These are phyloP conservation scores for Tricholoma terreum DNA, from an alignment of 768 basidiomycete genomes.

Conservation along the genomic window DNA sequence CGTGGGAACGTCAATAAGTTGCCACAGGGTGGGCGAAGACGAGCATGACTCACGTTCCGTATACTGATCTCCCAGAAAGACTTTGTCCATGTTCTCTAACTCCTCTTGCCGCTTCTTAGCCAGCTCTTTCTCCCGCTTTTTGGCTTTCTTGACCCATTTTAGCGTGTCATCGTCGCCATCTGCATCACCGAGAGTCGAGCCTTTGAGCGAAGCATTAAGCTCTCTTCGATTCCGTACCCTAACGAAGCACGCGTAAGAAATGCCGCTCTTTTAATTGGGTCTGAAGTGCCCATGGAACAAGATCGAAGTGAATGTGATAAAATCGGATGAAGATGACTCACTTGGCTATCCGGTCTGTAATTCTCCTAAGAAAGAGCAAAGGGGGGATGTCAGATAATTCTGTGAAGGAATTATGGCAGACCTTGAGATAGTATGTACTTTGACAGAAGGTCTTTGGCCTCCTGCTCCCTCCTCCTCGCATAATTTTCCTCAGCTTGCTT, in stretches of 20 bases:
- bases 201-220: slow-evolving; percentile 88
- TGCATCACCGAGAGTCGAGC: slow-evolving; percentile 86
- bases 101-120: slow-evolving; percentile 81
- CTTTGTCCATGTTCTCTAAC: slow-evolving; percentile 80
- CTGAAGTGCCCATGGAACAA: slow-evolving; percentile 38
- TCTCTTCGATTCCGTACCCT: slow-evolving; percentile 94
- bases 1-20: background rate
- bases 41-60: slow-evolving; percentile 67
- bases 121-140: slow-evolving; percentile 88
- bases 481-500: slow-evolving; percentile 88
- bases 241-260: slow-evolving; percentile 44
- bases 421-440: slow-evolving; percentile 52
- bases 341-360: slow-evolving; percentile 81
- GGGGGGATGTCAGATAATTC: slow-evolving; percentile 23
- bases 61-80: slow-evolving; percentile 69
- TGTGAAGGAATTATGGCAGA: slow-evolving; percentile 5
- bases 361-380: slow-evolving; percentile 46
- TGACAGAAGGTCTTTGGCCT: slow-evolving; percentile 67
- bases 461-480: slow-evolving; percentile 63
- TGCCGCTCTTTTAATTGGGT: slow-evolving; percentile 28
- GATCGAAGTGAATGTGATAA: slow-evolving; percentile 46
- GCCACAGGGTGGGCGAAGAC: background rate
- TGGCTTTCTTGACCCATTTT: slow-evolving; percentile 89
- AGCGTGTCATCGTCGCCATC: slow-evolving; percentile 78
- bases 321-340: slow-evolving; percentile 50